Base-by-base conservation (phyloP, 805 yeast species). In the Candida loeiensis region DNA sequence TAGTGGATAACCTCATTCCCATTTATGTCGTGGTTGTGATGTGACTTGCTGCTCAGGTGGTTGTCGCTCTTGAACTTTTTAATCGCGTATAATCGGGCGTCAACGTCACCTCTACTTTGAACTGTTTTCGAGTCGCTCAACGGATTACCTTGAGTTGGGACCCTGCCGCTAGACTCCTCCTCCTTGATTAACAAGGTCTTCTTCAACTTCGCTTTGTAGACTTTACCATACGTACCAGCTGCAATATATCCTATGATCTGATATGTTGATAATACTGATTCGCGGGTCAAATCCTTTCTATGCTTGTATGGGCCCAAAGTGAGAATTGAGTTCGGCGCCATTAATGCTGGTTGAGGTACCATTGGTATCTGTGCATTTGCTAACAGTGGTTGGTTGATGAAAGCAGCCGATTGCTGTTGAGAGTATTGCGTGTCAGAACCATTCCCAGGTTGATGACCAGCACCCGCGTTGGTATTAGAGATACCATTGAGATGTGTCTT, bases 181-280 rank as follows among this genome's bases (percentile, higher is more conserved):
- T 33, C 28, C 13, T 33, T 17, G 14, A 19, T 9, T 4, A 28
- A 9, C 13, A 21, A 19, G 48, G 52, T 31, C 54, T 58, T 45
- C 49, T 61, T 58, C 6, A 80, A 72, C 45, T 76, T 76, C 6
- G 97, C 98, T 58, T 93, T 91, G 67, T 89, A 93, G 16, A 88
- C 96, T 43, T 88, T 77, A 43, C 99, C 99, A 61, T 93, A 93
- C 0, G 99, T 93, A 28, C 99, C 99, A 0, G 99, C 96, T 1
- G 99, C 99, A 43, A 93, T 93, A 61, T 93, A 93, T 0, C 99
- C 99, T 13, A 89, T 64, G 44, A 93, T 83, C 46, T 84, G 90
- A 62, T 90, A 93, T 51, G 82, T 84, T 38, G 83, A 82, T n/a
- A 88, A 64, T 3, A 93, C 96, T 2, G 85, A 80, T 21, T 77